Conservation (phyloP, 2,329 filamentous ascomycete species). For the Myriosclerotinia curreyana region DNA sequence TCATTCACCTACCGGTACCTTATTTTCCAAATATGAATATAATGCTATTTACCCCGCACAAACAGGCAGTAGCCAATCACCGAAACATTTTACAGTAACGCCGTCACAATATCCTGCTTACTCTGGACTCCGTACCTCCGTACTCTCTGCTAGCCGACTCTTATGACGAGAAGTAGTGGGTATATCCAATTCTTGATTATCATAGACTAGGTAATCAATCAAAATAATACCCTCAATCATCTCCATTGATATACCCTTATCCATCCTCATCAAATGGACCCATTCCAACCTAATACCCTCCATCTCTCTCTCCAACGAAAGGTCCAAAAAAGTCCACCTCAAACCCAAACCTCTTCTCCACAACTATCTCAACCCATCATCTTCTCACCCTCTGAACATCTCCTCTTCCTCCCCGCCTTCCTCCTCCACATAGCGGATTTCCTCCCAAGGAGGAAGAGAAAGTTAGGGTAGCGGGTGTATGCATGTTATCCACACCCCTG, state of each 20-base stretch:
- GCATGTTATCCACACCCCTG: conserved; percentile 42
- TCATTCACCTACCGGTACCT: not conserved
- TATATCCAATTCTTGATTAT: not conserved
- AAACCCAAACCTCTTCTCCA: not conserved
- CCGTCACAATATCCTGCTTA: not conserved
- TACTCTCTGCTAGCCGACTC: not conserved
- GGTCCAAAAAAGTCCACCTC: not conserved
- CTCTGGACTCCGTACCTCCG: not conserved
- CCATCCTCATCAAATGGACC: not conserved
- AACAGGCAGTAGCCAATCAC: not conserved
- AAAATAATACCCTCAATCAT: too few relatives aligned
- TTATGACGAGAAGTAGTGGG: not conserved
- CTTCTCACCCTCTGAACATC: not conserved
- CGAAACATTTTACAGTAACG: not conserved
- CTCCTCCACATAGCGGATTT: not conserved
- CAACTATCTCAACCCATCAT: not conserved
- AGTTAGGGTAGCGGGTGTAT: not conserved
- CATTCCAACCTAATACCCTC: not conserved
- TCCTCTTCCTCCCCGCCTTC: not conserved
- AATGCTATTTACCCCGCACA: not conserved
- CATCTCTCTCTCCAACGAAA: too few relatives aligned
- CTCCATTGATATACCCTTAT: not conserved
- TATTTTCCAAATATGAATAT: not conserved
- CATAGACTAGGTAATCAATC: not conserved
- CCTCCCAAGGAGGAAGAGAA: not conserved